phyloP scores from a whole-genome alignment of 148 eudicot genomes.

The Agrostemma githago region DNA sequence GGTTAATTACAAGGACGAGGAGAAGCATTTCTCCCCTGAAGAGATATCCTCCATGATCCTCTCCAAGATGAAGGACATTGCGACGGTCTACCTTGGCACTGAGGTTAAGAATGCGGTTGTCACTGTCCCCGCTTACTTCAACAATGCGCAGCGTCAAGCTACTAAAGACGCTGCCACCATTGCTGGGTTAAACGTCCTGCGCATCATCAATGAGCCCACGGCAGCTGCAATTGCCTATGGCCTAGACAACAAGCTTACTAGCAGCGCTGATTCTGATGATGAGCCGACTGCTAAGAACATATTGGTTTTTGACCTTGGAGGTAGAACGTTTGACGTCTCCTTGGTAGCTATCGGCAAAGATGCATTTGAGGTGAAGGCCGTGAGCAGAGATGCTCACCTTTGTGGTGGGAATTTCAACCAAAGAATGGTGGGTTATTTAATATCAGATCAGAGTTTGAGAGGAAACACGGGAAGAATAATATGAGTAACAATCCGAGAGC shows the following conservation, averaged over 20 bases:
- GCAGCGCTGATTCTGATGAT: background rate
- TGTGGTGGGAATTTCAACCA: background rate
- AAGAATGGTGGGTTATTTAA: background rate
- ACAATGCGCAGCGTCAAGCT: conserved; percentile 12
- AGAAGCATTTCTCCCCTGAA: conserved; percentile 7
- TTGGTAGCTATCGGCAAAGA: background rate
- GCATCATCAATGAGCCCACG: conserved; percentile 4
- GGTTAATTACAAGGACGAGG: conserved; percentile 12
- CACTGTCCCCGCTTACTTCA: conserved; percentile 8
- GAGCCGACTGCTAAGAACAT: background rate
- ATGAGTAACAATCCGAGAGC: background rate
- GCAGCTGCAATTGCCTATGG: conserved; percentile 17
- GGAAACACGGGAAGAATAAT: background rate
- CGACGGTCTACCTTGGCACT: background rate
- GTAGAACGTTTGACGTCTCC: conserved; percentile 8
- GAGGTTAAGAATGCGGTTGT: background rate
- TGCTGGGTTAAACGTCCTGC: conserved; percentile 9
- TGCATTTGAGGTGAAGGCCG: conserved; percentile 2
- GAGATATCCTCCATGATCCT: conserved; percentile 13
- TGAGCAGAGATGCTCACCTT: conserved; percentile 1
- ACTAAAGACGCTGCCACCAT: conserved; percentile 9
- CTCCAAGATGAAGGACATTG: conserved; percentile 10
- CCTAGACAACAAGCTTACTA: background rate
- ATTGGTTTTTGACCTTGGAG: conserved; percentile 10
- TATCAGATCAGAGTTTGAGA: background rate